These are phyloP conservation scores for Fusarium citri DNA, from an alignment of 2,329 filamentous ascomycete species.

Conservation along the genomic window DNA sequence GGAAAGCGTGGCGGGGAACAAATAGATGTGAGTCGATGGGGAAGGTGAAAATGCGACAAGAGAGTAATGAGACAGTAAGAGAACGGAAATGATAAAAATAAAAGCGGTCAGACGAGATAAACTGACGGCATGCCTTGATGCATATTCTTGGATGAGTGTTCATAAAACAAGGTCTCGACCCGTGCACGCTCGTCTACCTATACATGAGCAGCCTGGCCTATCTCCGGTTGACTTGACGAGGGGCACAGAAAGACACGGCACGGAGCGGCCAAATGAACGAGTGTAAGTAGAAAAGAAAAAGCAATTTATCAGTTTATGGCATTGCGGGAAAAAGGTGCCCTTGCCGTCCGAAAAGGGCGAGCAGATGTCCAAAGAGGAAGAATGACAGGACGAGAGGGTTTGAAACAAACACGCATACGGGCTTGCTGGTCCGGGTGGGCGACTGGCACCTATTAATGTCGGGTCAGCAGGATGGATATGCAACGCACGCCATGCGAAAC, in stretches of 20 bases:
- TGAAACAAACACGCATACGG: conserved; percentile 44
- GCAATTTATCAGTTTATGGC: conserved; percentile 40
- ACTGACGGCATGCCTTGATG: conserved; percentile 31
- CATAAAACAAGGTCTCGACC: conserved; percentile 41
- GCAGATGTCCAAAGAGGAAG: conserved; percentile 30
- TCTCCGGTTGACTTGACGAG: conserved; percentile 36
- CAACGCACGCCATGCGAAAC: conserved; percentile 41
- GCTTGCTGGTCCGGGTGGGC: conserved; percentile 39
- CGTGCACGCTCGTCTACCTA: conserved; percentile 37
- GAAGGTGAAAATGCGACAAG: conserved; percentile 14
- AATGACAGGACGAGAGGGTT: conserved; percentile 38
- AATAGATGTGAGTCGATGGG: conserved; percentile 5
- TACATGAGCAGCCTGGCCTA: conserved; percentile 43
- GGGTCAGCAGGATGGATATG: conserved; percentile 43
- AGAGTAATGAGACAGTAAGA: conserved; percentile 21
- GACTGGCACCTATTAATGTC: conserved; percentile 47
- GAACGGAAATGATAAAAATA: conserved; percentile 25
- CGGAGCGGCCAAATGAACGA: conserved; percentile 41
- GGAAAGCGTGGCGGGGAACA: conserved; percentile 14
- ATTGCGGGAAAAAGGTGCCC: conserved; percentile 43
- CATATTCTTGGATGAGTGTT: conserved; percentile 41
- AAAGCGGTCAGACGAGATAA: conserved; percentile 27
- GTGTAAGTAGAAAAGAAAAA: conserved; percentile 35
- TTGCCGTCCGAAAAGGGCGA: conserved; percentile 42
- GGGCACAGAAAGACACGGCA: conserved; percentile 28